Evolutionary conservation across 116 monocot genomes (phyloP), one percentile per base, ranked within the genome.

Genomic region (Cymodocea nodosa): DNA sequence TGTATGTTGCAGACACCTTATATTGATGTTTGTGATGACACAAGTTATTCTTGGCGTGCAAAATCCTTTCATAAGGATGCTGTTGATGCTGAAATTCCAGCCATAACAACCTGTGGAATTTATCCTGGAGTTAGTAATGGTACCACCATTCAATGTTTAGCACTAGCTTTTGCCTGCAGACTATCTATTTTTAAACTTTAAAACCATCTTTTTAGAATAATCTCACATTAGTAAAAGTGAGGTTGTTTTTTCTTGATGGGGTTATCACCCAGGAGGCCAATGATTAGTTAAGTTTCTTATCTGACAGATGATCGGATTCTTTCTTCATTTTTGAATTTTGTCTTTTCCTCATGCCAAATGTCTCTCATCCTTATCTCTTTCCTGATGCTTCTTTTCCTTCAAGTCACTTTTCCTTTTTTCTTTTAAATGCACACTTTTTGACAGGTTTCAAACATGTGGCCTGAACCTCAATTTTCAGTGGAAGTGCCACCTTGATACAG

Each of bases 101-200:
- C 94, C 60, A 79, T 90, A 70, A 94, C 81, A 62, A 87, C 87
- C 61, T 75, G 71, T 74, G 94, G 94, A 72, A 94, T 94, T 67
- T 94, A 90, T 71, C 90, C 94, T 80, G 94, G 94, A 76, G 83
- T 94, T 44, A 94, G 94, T 83, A 94, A 94, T 81, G 87, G 94
- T 94, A 48, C 25, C 59, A 39, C 5, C 39, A 16, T 34, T 56
- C 0, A 55, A 55, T 55, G 22, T 57, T 57, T 20, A 20, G 56
- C 19, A 24, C n/a, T 57, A 11, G 4, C 18, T 20, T 57, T 57
- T 11, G 18, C 1, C 22, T 18, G 12, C 56, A 20, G 9, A 10
- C 56, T 6, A 6, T 20, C 22, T 18, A 10, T 24, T 20, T 20
- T 23, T 10, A 22, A 6, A 57, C 30, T 30, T 30, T 30, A 30